Base-by-base conservation (phyloP, 2,329 filamentous ascomycete genomes). In the Aspergillus alliaceus region DNA sequence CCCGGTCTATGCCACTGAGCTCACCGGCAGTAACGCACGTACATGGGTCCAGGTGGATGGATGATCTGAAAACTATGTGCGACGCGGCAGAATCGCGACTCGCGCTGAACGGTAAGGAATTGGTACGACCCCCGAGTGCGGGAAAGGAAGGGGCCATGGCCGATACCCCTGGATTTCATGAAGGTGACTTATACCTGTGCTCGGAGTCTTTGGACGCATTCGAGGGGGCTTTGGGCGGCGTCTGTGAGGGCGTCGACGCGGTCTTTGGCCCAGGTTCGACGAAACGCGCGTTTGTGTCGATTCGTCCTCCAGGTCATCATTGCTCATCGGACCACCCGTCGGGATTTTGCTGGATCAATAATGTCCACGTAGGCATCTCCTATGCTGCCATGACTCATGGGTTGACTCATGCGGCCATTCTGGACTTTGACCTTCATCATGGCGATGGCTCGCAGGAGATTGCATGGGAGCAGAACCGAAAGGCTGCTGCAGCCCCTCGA, bases 331-430 rank as follows among this genome's bases (percentile, higher is more conserved):
- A 89, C 50, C 88, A 89, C 66, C 95, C 95, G 0, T 97, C 93
- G 2, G 95, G 95, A 0, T 99, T 99, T 71, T 99, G 95, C 77
- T 99, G 95, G 93, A 79, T 99, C 51, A 99, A 99, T 74, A 99
- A 99, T 70, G 92, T 99, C 0, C 93, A 98, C 70, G 91, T 99
- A 22, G 95, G 93, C 0, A 96, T 99, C 63, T 90, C 96, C 73
- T 90, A 99, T 72, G 93, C 88, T 11, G 88, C 91, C 20, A 85
- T 93, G 60, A 84, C 84, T 37, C 90, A 99, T 69, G 92, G 90
- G 0, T 78, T 98, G 27, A 98, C 93, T 0, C 95, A 99, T 72
- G 93, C 93, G 0, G 95, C 91, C 11, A 98, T 96, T 60, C 86
- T 96, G 62, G 92, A 96, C 70, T 93, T 96, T 70, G 91, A 96